Evolutionary conservation across 306 rosid species (phyloP).

Genomic region (Castanea mollissima): DNA sequence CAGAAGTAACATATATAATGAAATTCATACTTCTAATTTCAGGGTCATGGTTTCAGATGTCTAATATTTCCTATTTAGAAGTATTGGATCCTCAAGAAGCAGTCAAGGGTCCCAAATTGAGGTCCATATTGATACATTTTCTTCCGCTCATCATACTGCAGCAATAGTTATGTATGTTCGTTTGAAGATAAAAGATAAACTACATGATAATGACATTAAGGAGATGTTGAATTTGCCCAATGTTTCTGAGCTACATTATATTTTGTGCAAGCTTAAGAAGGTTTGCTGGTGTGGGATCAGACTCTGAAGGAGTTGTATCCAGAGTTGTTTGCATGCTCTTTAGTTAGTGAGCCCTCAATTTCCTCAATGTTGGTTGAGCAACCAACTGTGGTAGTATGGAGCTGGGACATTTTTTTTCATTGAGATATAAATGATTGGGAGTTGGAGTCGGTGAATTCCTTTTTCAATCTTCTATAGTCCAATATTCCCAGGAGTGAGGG

Average conservation of each 20-base stretch:
- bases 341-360: too few relatives aligned
- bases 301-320: too few relatives aligned
- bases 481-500: too few relatives aligned
- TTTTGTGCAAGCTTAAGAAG: conserved; percentile 59
- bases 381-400: too few relatives aligned
- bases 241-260: conserved; percentile 73
- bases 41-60: conserved; percentile 61
- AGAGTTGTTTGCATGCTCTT: too few relatives aligned
- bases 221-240: conserved; percentile 65
- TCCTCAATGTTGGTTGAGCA: too few relatives aligned
- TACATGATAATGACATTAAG: conserved; percentile 34
- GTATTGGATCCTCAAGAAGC: conserved; percentile 43
- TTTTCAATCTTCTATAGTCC: too few relatives aligned
- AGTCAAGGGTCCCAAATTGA: conserved; percentile 29
- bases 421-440: too few relatives aligned
- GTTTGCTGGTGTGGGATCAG: conserved; percentile 30
- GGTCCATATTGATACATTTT: conserved; percentile 5
- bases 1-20: background rate
- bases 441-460: too few relatives aligned
- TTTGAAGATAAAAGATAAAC: conserved; percentile 43
- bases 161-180: conserved; percentile 51
- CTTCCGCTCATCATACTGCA: conserved; percentile 31
- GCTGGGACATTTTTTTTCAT: too few relatives aligned
- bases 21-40: background rate
- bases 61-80: conserved; percentile 41